Evolutionary conservation across 345 rosid species (phyloP).

Genomic region (Melaleuca alternifolia): DNA sequence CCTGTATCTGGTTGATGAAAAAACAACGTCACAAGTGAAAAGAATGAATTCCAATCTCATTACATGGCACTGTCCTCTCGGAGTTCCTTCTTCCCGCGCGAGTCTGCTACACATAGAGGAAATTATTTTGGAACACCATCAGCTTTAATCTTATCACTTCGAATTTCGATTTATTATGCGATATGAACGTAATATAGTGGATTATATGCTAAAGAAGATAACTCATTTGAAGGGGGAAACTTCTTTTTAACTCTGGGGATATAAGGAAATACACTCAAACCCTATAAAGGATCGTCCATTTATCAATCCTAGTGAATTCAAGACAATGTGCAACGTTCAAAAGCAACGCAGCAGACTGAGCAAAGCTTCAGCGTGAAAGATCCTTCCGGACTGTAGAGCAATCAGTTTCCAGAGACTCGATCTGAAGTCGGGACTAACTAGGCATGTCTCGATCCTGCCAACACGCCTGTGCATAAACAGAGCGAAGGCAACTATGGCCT

Average conservation of each 20-base stretch:
- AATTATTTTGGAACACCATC: not conserved
- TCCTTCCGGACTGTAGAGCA: not conserved
- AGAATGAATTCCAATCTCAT: not conserved
- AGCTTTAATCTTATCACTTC: not conserved
- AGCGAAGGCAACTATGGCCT: not conserved
- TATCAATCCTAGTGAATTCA: not conserved
- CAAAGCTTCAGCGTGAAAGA: not conserved
- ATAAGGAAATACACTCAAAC: not conserved
- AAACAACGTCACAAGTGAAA: not conserved
- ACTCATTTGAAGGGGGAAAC: not conserved
- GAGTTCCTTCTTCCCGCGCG: not conserved
- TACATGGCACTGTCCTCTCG: not conserved
- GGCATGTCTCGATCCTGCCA: not conserved
- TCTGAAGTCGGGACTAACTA: not conserved
- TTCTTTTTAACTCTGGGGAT: not conserved
- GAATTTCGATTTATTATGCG: not conserved
- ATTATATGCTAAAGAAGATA: not conserved
- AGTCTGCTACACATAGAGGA: not conserved
- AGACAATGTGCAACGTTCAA: not conserved
- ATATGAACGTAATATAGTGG: not conserved
- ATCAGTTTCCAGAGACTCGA: not conserved
- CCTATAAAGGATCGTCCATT: not conserved
- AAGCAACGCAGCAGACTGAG: not conserved
- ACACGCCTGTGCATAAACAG: not conserved
- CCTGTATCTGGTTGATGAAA: not conserved